Base-by-base conservation (phyloP, 2,329 filamentous ascomycete species). In the Nemania diffusa region DNA sequence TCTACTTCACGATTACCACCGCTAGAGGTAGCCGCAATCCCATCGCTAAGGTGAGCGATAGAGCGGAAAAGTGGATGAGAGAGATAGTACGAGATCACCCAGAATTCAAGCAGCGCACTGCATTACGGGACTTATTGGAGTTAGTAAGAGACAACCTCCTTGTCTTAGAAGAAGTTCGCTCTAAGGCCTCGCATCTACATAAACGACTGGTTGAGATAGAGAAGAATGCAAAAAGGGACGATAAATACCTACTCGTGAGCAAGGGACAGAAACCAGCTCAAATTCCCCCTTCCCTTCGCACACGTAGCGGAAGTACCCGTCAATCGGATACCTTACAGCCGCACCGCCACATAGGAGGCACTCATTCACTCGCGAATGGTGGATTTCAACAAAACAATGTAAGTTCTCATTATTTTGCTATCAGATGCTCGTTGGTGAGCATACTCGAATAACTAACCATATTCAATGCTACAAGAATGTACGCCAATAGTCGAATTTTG, bases 11-110 rank as follows among this genome's bases (percentile, higher is more conserved):
- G 1, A 53, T 24, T 4, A 44, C 34, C 17, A 26, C 27, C 2
- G 40, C 1, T 8, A 5, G 40, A 5, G 13, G 20, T 13, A n/a
- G 29, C 56, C 15, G 11, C 3, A 37, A 51, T 11, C 24, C 32
- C 22, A 32, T 57, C 11, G 57, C 59, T 37, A 44, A 2, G 8
- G 65, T 67, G n/a, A 68, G 57, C 56, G 42, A 64, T 1, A 64
- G 55, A 2, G 59, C 46, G 26, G 42, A 3, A 8, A 32, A 62
- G n/a, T 69, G 67, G 59, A 69, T 69, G 8, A 27, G 26, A 15
- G 29, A 67, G 15, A 69, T 69, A 15, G 44, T 67, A 50, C 24
- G 53, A 20, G 61, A 67, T 13, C 64, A 69, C 22, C 67, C 67
- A 1, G 67, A 65, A 42, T 60, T 40, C 57, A 37, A 34, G 17